Percentiles rank a stretch among this genome's conserved stretches.
These are phyloP conservation scores for Dactylis glomerata DNA, from an alignment of 176 grass and related monocot species.

Conservation along the genomic window DNA sequence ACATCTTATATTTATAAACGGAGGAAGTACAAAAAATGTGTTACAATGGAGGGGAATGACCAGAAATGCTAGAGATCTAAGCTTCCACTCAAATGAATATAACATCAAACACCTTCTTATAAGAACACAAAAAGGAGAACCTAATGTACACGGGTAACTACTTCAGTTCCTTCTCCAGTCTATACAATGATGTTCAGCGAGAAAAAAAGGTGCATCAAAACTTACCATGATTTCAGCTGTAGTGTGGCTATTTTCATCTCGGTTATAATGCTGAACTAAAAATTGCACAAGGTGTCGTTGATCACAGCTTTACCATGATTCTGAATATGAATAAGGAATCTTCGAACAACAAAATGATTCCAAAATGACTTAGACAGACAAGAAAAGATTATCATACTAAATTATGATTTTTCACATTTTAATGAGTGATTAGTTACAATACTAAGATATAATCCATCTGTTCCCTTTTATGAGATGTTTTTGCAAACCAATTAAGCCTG, in stretches of 20 bases:
- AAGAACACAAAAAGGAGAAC: conserved; percentile 44
- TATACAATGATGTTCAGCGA: conserved; percentile 35
- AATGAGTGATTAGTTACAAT: not conserved
- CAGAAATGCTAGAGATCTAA: conserved; percentile 39
- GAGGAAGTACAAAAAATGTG: not conserved
- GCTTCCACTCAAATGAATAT: conserved; percentile 37
- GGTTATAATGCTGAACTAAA: no score
- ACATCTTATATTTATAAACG: no score
- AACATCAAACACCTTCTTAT: conserved; percentile 36
- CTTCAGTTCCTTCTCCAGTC: conserved; percentile 42
- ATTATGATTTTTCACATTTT: not conserved
- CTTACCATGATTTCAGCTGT: no score
- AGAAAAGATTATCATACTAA: not conserved
- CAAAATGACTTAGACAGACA: not conserved
- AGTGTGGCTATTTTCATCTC: no score
- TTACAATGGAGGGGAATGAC: conserved; percentile 36
- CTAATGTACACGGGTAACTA: conserved; percentile 72
- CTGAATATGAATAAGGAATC: not conserved
- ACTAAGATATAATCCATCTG: not conserved
- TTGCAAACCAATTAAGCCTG: no score
- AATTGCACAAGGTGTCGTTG: not conserved
- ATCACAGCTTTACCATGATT: not conserved
- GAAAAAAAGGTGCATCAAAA: conserved; percentile 60
- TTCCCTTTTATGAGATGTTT: no score
- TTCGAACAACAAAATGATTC: not conserved